Base-by-base conservation (phyloP, 371 early-diverging fungal genomes). In the Paraphysoderma sedebokerense region DNA sequence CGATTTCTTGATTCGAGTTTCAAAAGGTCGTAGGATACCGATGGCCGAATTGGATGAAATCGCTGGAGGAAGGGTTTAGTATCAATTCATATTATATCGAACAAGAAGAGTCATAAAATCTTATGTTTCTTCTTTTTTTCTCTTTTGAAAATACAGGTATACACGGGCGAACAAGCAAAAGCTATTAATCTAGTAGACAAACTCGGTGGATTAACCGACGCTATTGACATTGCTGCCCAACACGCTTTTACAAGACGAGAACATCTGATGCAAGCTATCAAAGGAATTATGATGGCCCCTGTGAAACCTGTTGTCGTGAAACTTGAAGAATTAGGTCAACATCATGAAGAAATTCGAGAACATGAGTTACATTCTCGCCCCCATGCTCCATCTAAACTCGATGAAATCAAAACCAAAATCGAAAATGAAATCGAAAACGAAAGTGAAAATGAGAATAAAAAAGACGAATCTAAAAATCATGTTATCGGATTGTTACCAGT, bases 31-130 rank as follows among this genome's bases (percentile, higher is more conserved):
- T 12, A 58, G 57, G 13, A 38, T 60, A 47, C 58, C 58, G 2
- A 4, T 53, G n/a, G 74, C 70, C 39, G 54, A 67, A 28, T 63
- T 67, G 0, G 70, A 68, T 46, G 33, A 35, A 8, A 60, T 74
- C 30, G 73, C 74, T 0, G 67, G 67, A 2, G 77, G 77, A n/a
- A 63, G 66, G 20, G 63, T 77, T 23, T 74, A 63, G 59, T n/a
- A n/a, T n/a, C n/a, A n/a, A n/a, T n/a, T n/a, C n/a, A n/a, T n/a
- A n/a, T n/a, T n/a, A n/a, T n/a, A n/a, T n/a, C n/a, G n/a, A n/a
- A n/a, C n/a, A n/a, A n/a, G n/a, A n/a, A n/a, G n/a, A n/a, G n/a
- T n/a, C n/a, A n/a, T n/a, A n/a, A n/a, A n/a, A n/a, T n/a, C n/a
- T n/a, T n/a, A n/a, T n/a, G n/a, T n/a, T n/a, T n/a, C n/a, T n/a